A percentile compares a stretch with the other conserved stretches of the same genome.
These are phyloP conservation scores for Mitragyna speciosa DNA, from an alignment of 257 asterid genomes.

Conservation along the genomic window DNA sequence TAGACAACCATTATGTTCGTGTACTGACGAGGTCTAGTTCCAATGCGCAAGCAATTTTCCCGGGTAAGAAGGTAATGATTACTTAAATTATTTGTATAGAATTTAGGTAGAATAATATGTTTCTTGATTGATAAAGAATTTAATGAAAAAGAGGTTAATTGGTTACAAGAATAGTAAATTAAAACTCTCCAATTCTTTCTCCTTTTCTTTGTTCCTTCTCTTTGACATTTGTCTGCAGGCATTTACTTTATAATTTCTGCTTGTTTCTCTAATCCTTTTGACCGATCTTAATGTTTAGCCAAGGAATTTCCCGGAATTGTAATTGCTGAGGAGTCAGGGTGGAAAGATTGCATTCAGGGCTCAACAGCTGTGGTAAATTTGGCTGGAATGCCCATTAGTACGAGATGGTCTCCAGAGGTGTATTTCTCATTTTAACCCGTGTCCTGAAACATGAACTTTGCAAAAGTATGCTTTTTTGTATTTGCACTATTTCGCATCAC, in stretches of 20 bases:
- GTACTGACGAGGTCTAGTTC: constrained; percentile 84
- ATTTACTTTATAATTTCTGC: not conserved
- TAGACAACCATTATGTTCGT: constrained; percentile 72
- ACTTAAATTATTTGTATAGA: constrained; percentile 19
- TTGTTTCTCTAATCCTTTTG: constrained; percentile 8
- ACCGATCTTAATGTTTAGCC: constrained; percentile 36
- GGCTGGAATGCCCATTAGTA: constrained; percentile 89
- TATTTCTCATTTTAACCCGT: not conserved
- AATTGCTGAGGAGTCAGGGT: constrained; percentile 79
- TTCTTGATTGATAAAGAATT: not conserved
- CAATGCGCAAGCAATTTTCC: constrained; percentile 70
- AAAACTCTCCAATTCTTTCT: too few relatives aligned
- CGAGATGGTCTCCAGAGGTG: constrained; percentile 95
- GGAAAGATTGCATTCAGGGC: constrained; percentile 76
- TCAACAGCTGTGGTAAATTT: constrained; percentile 92
- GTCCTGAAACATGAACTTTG: not conserved
- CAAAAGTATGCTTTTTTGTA: not conserved
- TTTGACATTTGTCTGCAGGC: not conserved
- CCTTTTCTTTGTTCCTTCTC: not conserved
- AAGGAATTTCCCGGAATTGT: constrained; percentile 69
- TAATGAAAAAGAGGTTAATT: not conserved
- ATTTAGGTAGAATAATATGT: not conserved
- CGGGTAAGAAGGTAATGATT: constrained; percentile 97
- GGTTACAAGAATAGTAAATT: not conserved
- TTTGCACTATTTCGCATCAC: not conserved